phyloP scores from a whole-genome alignment of 2,329 filamentous ascomycete genomes.

The Aureobasidium sp. region DNA sequence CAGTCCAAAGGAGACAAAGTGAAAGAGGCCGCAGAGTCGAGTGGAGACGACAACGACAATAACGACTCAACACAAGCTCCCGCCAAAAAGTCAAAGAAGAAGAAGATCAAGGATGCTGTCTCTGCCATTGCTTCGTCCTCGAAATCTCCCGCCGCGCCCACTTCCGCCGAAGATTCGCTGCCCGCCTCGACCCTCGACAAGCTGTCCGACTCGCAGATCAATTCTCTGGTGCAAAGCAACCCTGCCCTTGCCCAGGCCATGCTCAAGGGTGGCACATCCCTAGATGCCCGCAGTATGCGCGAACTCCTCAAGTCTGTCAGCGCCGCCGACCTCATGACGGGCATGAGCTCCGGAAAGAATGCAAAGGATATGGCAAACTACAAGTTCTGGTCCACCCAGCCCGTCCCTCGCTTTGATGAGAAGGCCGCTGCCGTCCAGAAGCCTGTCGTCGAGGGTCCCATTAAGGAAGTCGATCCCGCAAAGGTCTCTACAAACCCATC shows the following conservation, averaged over 20 bases:
- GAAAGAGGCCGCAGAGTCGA: not conserved
- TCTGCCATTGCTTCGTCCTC: slow-evolving; percentile 10
- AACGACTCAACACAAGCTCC: slow-evolving; percentile 26
- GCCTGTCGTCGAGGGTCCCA: slow-evolving; percentile 65
- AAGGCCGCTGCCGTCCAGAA: slow-evolving; percentile 41
- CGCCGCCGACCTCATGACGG: slow-evolving; percentile 65
- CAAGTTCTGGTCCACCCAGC: slow-evolving; percentile 98
- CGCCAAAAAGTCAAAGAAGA: slow-evolving; percentile 54
- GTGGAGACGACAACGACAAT: not conserved
- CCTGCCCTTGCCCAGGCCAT: slow-evolving; percentile 12
- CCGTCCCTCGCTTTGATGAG: slow-evolving; percentile 71
- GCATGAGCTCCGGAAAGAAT: slow-evolving; percentile 74
- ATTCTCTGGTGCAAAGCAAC: slow-evolving; percentile 12
- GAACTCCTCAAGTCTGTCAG: slow-evolving; percentile 54
- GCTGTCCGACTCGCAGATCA: slow-evolving; percentile 13
- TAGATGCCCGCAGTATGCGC: slow-evolving; percentile 19
- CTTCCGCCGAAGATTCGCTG: slow-evolving; percentile 11
- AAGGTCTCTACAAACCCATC: slow-evolving; percentile 71
- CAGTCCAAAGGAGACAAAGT: slow-evolving; percentile 21
- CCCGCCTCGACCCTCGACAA: slow-evolving; percentile 10
- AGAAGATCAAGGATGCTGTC: slow-evolving; percentile 39
- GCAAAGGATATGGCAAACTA: slow-evolving; percentile 94
- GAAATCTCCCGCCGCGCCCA: slow-evolving; percentile 10
- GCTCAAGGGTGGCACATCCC: not conserved
- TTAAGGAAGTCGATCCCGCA: slow-evolving; percentile 70